Evolutionary conservation across 148 eudicot species (phyloP), one percentile per base, ranked within the genome.

Genomic region (Cornus suecica): DNA sequence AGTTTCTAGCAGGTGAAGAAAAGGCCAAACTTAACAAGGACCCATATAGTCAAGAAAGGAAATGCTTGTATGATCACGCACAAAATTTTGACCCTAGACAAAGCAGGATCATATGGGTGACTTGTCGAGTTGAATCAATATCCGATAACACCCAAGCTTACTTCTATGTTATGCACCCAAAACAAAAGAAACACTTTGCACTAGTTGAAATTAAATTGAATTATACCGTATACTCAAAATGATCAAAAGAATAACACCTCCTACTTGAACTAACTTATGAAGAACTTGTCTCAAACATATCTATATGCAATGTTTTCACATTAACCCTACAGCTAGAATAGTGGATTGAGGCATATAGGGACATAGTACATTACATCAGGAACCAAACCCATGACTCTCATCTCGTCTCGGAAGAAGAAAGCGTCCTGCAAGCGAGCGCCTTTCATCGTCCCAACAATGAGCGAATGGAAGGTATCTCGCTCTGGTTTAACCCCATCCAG

Each of bases 401-500:
- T 94, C 74, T 91, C 87, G 73, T 90, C 91, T 26, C 86, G 86
- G 79, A 92, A 94, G 86, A 85, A 94, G 84, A 94, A 87, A 41
- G 97, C 92, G 51, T 94, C 98, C 77, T 92, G 91, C 84, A 92
- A 71, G 22, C 93, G 82, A 23, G 85, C 83, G 11, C 97, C 94
- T 85, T 86, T 94, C 97, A 94, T 86, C 5, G 94, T 76, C 80
- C 97, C 96, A 54, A 76, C 81, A 67, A 92, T 80, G 71, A 94
- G 81, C 26, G 97, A 84, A 76, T 92, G 99, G 73, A 90, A 92
- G 0, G 91, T 89, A 75, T 92, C 99, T 75, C 94, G 86, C 66
- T 83, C 84, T 13, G 99, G 99, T 77, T 89, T 91, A 80, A 94
- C 90, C 68, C 94, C 95, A 76, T 94, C 99, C 71, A 94, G 87